These are phyloP conservation scores for Cyphellophora europaea DNA, from an alignment of 2,329 filamentous ascomycete genomes.

Conservation along the genomic window DNA sequence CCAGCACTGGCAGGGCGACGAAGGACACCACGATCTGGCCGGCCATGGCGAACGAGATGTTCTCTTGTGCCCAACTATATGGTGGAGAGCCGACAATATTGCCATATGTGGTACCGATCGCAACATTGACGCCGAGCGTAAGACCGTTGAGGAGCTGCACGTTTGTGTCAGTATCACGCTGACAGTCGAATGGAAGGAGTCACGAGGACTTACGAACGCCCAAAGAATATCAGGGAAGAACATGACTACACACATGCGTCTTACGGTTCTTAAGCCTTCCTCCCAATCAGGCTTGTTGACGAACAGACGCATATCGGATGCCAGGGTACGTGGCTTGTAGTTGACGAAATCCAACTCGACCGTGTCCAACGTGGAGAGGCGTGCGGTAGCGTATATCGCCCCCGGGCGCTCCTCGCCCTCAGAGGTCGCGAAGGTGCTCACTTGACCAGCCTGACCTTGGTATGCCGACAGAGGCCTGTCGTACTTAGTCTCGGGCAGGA, in stretches of 20 bases:
- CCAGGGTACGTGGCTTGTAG: slow-evolving; percentile 26
- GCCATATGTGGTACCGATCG: slow-evolving; percentile 33
- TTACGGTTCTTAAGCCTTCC: slow-evolving; percentile 15
- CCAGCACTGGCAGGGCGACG: slow-evolving; percentile 29
- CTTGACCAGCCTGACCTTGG: too few relatives aligned
- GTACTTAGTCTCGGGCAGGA: too few relatives aligned
- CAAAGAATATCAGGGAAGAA: slow-evolving; percentile 35
- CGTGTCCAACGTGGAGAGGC: too few relatives aligned
- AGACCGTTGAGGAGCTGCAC: slow-evolving; percentile 30
- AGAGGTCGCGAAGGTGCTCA: too few relatives aligned
- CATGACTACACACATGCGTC: slow-evolving; percentile 25
- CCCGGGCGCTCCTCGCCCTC: too few relatives aligned
- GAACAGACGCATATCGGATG: slow-evolving; percentile 30
- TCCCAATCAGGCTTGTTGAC: slow-evolving; percentile 30
- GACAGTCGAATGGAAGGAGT: too few relatives aligned
- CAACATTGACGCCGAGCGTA: slow-evolving; percentile 32
- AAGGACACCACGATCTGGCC: slow-evolving; percentile 32
- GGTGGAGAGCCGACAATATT: slow-evolving; percentile 25
- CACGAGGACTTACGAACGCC: too few relatives aligned
- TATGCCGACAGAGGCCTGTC: too few relatives aligned
- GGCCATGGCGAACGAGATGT: slow-evolving; percentile 28
- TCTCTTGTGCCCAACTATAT: slow-evolving; percentile 29
- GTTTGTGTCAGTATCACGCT: too few relatives aligned
- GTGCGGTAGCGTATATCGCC: too few relatives aligned
- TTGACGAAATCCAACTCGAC: slow-evolving; percentile 25